A percentile compares a stretch with the other conserved stretches of the same genome.
phyloP scores from a whole-genome alignment of 208 protist species.

The Naegleria lovaniensis region DNA sequence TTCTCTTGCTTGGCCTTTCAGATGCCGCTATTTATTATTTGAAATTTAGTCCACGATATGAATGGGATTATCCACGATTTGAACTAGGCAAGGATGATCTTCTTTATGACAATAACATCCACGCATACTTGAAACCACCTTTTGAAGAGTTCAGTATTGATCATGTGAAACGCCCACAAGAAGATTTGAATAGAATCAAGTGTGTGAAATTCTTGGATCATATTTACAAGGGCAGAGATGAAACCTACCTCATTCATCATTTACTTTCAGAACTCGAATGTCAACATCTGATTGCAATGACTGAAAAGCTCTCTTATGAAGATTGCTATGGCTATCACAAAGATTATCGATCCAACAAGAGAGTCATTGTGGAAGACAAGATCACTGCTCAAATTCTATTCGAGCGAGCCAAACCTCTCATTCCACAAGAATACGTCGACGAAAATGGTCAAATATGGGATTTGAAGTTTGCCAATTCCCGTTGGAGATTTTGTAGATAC shows the following conservation, averaged over 20 bases:
- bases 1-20: background rate
- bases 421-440: background rate
- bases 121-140: background rate
- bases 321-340: background rate
- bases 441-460: background rate
- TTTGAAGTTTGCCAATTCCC: background rate
- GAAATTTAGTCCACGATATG: background rate
- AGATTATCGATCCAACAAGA: background rate
- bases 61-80: background rate
- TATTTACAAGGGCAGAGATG: background rate
- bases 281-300: background rate
- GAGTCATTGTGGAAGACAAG: conserved; percentile 8
- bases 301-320: background rate
- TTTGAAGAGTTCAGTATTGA: background rate
- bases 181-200: background rate
- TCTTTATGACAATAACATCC: background rate
- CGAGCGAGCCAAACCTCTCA: background rate
- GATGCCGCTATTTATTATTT: background rate
- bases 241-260: background rate
- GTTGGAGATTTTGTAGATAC: conserved; percentile 8
- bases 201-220: background rate
- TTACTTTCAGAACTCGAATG: background rate
- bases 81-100: background rate
- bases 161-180: background rate
- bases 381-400: background rate